A percentile compares a stretch with the other conserved stretches of the same genome.
Evolutionary conservation across 106 monocot species (phyloP).

Genomic region (Dioscorea zingiberensis): DNA sequence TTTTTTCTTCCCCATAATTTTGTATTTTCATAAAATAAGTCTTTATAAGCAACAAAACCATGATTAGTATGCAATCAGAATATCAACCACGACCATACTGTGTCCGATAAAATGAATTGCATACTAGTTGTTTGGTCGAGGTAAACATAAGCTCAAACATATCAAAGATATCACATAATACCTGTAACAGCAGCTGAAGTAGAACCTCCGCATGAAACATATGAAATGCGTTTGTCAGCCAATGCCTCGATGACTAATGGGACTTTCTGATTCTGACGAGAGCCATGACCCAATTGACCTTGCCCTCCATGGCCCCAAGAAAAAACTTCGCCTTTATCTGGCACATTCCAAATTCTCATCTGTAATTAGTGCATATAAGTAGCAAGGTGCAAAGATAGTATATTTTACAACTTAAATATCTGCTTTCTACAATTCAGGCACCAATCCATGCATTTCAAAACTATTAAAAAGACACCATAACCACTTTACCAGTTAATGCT

Average conservation of each 20-base stretch:
- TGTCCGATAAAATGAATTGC: no score
- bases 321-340: slow-evolving; percentile 78
- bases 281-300: slow-evolving; percentile 84
- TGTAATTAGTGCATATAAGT: no score
- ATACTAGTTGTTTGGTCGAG: no score
- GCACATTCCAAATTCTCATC: background rate
- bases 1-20: no score
- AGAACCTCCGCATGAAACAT: slow-evolving; percentile 91
- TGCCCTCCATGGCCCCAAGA: slow-evolving; percentile 99
- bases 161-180: background rate
- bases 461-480: background rate
- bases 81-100: no score
- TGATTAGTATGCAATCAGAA: no score
- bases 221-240: slow-evolving; percentile 39
- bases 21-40: no score
- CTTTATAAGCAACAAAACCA: no score
- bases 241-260: slow-evolving; percentile 62
- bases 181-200: slow-evolving; percentile 94
- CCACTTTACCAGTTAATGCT: slow-evolving; percentile 73
- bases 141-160: no score
- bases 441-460: background rate
- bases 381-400: no score
- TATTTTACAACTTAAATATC: no score
- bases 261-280: slow-evolving; percentile 57
- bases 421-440: background rate